Evolutionary conservation across 495 filamentous ascomycete species (phyloP), one percentile per base, ranked within the genome.

Genomic region (Clavariopsis aquatica): DNA sequence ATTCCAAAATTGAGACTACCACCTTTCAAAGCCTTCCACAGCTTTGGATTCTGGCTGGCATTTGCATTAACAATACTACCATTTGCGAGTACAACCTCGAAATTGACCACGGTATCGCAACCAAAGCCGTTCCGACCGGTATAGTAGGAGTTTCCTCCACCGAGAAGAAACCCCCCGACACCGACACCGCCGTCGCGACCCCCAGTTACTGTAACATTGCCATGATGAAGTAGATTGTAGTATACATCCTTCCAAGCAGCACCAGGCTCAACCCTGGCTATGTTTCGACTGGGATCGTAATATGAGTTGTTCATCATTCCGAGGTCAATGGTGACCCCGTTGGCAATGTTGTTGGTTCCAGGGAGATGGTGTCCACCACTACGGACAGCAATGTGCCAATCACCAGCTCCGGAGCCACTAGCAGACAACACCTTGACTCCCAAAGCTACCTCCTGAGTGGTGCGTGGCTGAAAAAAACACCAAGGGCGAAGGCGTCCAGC

Each of bases 251-350:
- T 43, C 69, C 69, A 72, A 4, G 54, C 34, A 22, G 56, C 15
- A 13, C 82, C 83, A 15, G 81, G 72, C 0, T 76, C 71, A 22
- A 85, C 72, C 8, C 66, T 72, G 0, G 76, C 78, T 17, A 74
- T 66, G 9, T 74, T 73, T 4, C 69, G 65, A n/a, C 74, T 46
- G 5, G 65, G 31, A 62, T 82, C 65, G 62, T 81, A 81, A 9
- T 57, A 73, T 12, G 76, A 73, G 23, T 64, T 57, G 57, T 78
- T 80, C 70, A 85, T 73, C n/a, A 64, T 61, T 24, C 67, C 73
- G 9, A 85, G 69, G 64, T 85, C 83, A 54, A 85, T 80, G 0
- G 80, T 82, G 7, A 83, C 77, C 1, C 81, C 83, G 27, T 75
- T 68, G 1, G 66, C 67, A 51, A 80, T 31, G 31, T 60, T 77